Conservation (phyloP, 1,284 basidiomycete genomes). For the Apiotrichum sp. region DNA sequence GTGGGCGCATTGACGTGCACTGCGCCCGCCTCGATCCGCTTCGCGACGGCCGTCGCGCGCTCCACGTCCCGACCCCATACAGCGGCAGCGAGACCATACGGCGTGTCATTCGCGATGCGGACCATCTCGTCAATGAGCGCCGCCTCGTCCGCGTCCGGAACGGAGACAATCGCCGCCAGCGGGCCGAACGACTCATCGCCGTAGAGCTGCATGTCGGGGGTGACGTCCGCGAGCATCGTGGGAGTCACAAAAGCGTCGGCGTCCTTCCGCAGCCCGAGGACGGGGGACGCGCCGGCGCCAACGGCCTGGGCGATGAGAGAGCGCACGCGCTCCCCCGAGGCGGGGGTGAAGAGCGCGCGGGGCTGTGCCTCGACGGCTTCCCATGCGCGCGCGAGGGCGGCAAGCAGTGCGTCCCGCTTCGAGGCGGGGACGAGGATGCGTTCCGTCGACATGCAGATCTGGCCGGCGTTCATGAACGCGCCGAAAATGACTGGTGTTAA, state of each 20-base stretch:
- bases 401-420: slow-evolving; percentile 47
- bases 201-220: slow-evolving; percentile 54
- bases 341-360: slow-evolving; percentile 51
- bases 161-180: slow-evolving; percentile 42
- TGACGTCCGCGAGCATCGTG: slow-evolving; percentile 53
- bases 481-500: slow-evolving; percentile 42
- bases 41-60: slow-evolving; percentile 52
- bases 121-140: slow-evolving; percentile 50
- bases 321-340: slow-evolving; percentile 53
- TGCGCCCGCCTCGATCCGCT: slow-evolving; percentile 45
- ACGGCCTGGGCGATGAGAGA: slow-evolving; percentile 54
- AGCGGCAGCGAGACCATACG: slow-evolving; percentile 54
- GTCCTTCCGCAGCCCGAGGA: slow-evolving; percentile 1
- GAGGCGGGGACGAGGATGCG: slow-evolving; percentile 55
- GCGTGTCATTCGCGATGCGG: slow-evolving; percentile 51
- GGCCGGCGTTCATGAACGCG: slow-evolving; percentile 58
- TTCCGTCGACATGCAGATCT: slow-evolving; percentile 67
- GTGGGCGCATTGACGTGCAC: slow-evolving; percentile 22
- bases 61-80: slow-evolving; percentile 56
- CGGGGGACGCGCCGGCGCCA: slow-evolving; percentile 51
- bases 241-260: slow-evolving; percentile 54
- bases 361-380: slow-evolving; percentile 31
- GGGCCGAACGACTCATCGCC: slow-evolving; percentile 59
- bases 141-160: slow-evolving; percentile 11
- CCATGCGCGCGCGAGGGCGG: slow-evolving; percentile 21